Conservation (phyloP, 2,329 filamentous ascomycete genomes). For the Fusarium transvaalense region DNA sequence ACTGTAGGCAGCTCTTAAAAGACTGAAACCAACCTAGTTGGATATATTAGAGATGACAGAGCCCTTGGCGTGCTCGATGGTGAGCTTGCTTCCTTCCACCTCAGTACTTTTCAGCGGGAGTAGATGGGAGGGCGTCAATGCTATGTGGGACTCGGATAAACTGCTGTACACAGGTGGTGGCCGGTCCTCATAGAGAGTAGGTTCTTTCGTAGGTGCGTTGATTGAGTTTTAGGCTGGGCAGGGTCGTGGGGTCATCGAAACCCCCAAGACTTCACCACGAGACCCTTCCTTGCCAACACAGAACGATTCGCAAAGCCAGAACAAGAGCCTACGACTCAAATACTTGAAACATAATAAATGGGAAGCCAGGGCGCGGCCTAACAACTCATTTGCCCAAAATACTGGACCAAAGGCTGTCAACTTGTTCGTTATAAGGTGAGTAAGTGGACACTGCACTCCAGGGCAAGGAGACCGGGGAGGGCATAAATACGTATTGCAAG, state of each 20-base stretch:
- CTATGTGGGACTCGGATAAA: not conserved
- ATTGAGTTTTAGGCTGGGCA: conserved; percentile 13
- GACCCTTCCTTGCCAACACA: conserved; percentile 14
- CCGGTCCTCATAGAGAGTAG: conserved; percentile 7
- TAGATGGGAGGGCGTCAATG: not conserved
- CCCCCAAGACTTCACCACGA: conserved; percentile 21
- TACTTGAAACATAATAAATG: not conserved
- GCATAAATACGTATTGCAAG: not conserved
- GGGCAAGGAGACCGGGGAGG: conserved; percentile 11
- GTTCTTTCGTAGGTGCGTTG: conserved; percentile 24
- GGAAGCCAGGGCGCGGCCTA: not conserved
- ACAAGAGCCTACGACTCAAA: not conserved
- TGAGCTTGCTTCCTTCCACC: not conserved
- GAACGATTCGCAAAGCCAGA: not conserved
- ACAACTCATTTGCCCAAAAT: not conserved
- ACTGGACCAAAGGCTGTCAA: not conserved
- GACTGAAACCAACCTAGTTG: not conserved
- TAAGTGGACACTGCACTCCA: conserved; percentile 15
- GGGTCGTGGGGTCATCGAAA: conserved; percentile 30
- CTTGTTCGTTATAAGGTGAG: not conserved
- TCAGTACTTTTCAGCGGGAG: not conserved
- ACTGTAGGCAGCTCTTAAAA: not conserved
- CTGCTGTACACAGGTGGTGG: not conserved
- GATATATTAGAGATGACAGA: conserved; percentile 1
- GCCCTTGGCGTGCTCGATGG: conserved; percentile 1